A percentile compares a stretch with the other conserved stretches of the same genome.
These are phyloP conservation scores for Tolypocladium guangdongense DNA, from an alignment of 2,329 filamentous ascomycete genomes.

Conservation along the genomic window DNA sequence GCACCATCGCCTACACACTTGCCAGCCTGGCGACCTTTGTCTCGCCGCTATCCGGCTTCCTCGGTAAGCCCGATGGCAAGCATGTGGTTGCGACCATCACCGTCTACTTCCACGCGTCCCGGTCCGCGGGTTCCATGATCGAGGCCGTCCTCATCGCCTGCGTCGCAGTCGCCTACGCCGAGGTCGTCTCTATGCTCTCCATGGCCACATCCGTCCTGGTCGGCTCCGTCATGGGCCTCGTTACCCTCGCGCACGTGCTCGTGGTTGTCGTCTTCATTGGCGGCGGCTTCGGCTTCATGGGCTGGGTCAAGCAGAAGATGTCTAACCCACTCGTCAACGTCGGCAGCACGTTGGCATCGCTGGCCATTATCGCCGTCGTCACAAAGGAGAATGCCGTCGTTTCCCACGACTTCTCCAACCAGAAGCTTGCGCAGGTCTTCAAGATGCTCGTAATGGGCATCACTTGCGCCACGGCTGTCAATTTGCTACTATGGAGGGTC, in stretches of 20 bases:
- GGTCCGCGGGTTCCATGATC: constrained; percentile 74
- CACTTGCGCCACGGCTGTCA: constrained; percentile 55
- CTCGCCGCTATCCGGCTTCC: constrained; percentile 52
- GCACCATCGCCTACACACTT: constrained; percentile 72
- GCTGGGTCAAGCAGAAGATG: constrained; percentile 68
- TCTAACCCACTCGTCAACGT: constrained; percentile 69
- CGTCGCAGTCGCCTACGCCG: constrained; percentile 58
- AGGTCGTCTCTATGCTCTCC: constrained; percentile 60
- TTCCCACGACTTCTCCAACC: constrained; percentile 62
- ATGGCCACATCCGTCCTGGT: constrained; percentile 75
- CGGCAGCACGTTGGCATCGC: constrained; percentile 68
- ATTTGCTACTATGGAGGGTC: constrained; percentile 62
- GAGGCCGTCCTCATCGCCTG: constrained; percentile 66
- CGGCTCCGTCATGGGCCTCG: constrained; percentile 49
- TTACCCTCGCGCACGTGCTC: constrained; percentile 62
- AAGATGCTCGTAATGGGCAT: constrained; percentile 74
- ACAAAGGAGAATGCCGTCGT: constrained; percentile 82
- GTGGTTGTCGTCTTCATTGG: constrained; percentile 73
- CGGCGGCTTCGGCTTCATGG: constrained; percentile 70
- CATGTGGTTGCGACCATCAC: constrained; percentile 84
- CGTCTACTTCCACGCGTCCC: constrained; percentile 81
- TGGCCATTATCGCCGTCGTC: constrained; percentile 73
- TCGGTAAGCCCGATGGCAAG: constrained; percentile 79
- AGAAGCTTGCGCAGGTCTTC: constrained; percentile 38
- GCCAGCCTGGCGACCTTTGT: constrained; percentile 76